phyloP scores from a whole-genome alignment of 768 basidiomycete genomes.

The Suillus paluster region DNA sequence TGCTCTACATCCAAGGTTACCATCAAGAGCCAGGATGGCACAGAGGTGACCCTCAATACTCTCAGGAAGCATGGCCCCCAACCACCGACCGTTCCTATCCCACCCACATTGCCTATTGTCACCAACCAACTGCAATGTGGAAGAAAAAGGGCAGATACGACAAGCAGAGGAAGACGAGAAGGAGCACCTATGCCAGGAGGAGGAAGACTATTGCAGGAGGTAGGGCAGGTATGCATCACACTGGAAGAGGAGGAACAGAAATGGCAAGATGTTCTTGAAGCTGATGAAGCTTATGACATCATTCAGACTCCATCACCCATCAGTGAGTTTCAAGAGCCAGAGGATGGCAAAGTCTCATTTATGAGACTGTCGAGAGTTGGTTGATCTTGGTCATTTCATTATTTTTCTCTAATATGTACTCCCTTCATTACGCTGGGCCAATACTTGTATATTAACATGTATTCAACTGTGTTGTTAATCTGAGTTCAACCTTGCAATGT shows the following conservation, averaged over 20 bases:
- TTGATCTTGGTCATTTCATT: too few relatives aligned
- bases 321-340: slow-evolving; percentile 52
- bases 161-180: slow-evolving; percentile 40
- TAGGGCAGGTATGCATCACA: slow-evolving; percentile 45
- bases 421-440: too few relatives aligned
- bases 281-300: slow-evolving; percentile 30
- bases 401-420: too few relatives aligned
- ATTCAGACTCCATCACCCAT: slow-evolving; percentile 37
- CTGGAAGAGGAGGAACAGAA: slow-evolving; percentile 37
- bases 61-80: slow-evolving; percentile 54
- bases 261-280: slow-evolving; percentile 30
- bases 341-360: slow-evolving; percentile 42
- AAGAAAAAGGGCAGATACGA: slow-evolving; percentile 41
- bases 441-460: too few relatives aligned
- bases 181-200: slow-evolving; percentile 21
- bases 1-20: slow-evolving; percentile 49
- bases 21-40: slow-evolving; percentile 68
- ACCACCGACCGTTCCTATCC: slow-evolving; percentile 43
- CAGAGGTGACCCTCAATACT: slow-evolving; percentile 61
- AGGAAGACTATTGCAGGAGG: slow-evolving; percentile 30
- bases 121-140: slow-evolving; percentile 35
- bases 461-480: too few relatives aligned
- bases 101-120: slow-evolving; percentile 39
- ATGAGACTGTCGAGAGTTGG: too few relatives aligned
- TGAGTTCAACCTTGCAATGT: too few relatives aligned